Conservation (phyloP, 495 filamentous ascomycete genomes). For the Lineolata rhizophorae region DNA sequence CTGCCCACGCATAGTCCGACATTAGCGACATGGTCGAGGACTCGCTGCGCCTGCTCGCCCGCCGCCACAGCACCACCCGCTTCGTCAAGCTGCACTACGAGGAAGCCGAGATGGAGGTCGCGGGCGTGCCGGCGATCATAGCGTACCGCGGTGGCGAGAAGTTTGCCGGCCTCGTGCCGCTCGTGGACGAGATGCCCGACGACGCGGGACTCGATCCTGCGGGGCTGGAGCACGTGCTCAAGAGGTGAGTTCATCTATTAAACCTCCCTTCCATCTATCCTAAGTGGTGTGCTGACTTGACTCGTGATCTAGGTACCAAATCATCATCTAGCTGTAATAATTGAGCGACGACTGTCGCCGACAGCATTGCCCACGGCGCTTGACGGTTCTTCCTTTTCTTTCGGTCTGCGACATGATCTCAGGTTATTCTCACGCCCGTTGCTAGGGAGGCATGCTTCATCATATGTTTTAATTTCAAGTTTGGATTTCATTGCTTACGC, state of each 20-base stretch:
- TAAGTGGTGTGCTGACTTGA: no score
- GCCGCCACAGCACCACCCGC: constrained; percentile 42
- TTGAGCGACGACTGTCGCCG: no score
- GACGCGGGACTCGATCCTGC: constrained; percentile 34
- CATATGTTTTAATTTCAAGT: no score
- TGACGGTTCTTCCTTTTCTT: no score
- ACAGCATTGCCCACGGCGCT: no score
- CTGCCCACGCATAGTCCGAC: constrained; percentile 48
- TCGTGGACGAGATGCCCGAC: constrained; percentile 65
- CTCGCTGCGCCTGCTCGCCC: constrained; percentile 49
- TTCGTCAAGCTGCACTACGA: constrained; percentile 84
- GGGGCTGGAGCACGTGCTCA: constrained; percentile 38
- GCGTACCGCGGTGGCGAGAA: constrained; percentile 79
- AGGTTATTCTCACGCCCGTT: no score
- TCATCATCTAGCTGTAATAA: no score
- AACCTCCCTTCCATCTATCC: no score
- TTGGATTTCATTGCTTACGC: no score
- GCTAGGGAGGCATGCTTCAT: no score
- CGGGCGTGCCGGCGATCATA: constrained; percentile 69
- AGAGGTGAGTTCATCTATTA: constrained; percentile 26
- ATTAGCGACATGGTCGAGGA: constrained; percentile 58
- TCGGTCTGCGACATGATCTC: no score
- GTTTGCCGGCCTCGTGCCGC: constrained; percentile 70
- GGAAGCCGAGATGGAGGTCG: constrained; percentile 87
- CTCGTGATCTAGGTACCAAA: no score